Percentiles rank a stretch among this genome's conserved stretches.
Conservation (phyloP, 371 early-diverging fungal species). For the Rhizopus delemar region DNA sequence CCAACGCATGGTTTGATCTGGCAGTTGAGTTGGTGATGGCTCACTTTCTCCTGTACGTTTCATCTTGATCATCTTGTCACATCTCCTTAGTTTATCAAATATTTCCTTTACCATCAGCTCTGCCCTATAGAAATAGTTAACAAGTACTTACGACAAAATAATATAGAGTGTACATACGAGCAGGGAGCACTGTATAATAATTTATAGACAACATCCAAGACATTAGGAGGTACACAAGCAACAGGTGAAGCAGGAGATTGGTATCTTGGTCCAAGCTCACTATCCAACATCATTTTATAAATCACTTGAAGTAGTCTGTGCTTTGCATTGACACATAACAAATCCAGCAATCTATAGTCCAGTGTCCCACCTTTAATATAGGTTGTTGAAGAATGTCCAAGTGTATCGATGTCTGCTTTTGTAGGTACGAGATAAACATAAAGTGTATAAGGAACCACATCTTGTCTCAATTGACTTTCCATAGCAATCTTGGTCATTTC, state of each 20-base stretch:
- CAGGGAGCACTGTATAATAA: slow-evolving; percentile 78
- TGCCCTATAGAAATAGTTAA: slow-evolving; percentile 31
- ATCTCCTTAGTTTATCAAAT: slow-evolving; percentile 71
- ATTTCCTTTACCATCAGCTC: slow-evolving; percentile 77
- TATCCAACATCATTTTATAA: slow-evolving; percentile 81
- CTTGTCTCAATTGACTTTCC: slow-evolving; percentile 70
- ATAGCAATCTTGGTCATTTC: slow-evolving; percentile 72
- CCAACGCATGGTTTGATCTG: slow-evolving; percentile 68
- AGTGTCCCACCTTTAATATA: slow-evolving; percentile 74
- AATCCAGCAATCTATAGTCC: slow-evolving; percentile 65
- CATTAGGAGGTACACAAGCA: slow-evolving; percentile 76
- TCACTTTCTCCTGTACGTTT: slow-evolving; percentile 25
- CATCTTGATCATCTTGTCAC: slow-evolving; percentile 62
- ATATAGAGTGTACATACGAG: slow-evolving; percentile 52
- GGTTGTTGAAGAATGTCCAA: slow-evolving; percentile 60
- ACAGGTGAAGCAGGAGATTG: slow-evolving; percentile 44
- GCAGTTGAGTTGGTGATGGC: slow-evolving; percentile 31
- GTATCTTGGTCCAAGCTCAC: slow-evolving; percentile 67
- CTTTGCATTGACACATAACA: slow-evolving; percentile 72
- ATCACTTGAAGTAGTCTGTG: slow-evolving; percentile 72
- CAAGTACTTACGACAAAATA: not conserved
- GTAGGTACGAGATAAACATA: slow-evolving; percentile 75
- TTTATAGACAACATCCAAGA: slow-evolving; percentile 76
- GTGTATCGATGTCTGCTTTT: slow-evolving; percentile 50
- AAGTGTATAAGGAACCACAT: slow-evolving; percentile 74